Evolutionary conservation across 192 early-diverging fungal genomes (phyloP).

Genomic region (Coemansia sp.): DNA sequence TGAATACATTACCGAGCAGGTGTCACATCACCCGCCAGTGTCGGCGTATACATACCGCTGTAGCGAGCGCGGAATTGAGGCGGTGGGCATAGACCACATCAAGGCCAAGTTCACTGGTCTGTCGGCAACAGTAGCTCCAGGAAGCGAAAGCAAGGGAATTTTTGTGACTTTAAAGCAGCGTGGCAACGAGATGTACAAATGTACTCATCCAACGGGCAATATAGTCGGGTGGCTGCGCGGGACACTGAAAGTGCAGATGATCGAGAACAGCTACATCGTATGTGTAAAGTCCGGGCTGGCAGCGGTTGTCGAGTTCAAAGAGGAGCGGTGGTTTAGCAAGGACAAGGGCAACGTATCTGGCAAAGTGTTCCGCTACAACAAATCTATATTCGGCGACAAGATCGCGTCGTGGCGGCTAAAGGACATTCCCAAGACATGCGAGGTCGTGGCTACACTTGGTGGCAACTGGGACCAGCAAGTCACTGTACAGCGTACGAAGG

Average conservation of each 20-base stretch:
- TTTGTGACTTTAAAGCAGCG: slow-evolving; percentile 61
- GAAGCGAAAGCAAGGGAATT: slow-evolving; percentile 64
- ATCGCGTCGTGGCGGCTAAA: slow-evolving; percentile 54
- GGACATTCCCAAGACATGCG: slow-evolving; percentile 57
- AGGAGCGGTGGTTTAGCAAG: slow-evolving; percentile 71
- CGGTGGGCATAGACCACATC: slow-evolving; percentile 70
- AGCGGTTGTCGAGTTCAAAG: slow-evolving; percentile 68
- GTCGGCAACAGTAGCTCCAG: slow-evolving; percentile 67
- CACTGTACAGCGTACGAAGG: slow-evolving; percentile 27
- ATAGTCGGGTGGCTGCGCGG: slow-evolving; percentile 70
- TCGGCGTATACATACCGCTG: slow-evolving; percentile 66
- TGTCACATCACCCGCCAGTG: slow-evolving; percentile 62
- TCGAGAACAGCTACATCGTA: slow-evolving; percentile 61
- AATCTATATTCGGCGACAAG: slow-evolving; percentile 25
- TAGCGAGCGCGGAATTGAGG: slow-evolving; percentile 62
- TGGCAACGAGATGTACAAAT: slow-evolving; percentile 65
- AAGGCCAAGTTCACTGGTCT: slow-evolving; percentile 72
- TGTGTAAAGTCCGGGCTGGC: slow-evolving; percentile 66
- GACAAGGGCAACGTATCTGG: slow-evolving; percentile 67
- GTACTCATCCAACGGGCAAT: slow-evolving; percentile 66
- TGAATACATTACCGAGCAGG: slow-evolving; percentile 64
- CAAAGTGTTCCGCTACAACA: slow-evolving; percentile 66
- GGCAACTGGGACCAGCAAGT: slow-evolving; percentile 70
- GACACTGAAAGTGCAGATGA: slow-evolving; percentile 61
- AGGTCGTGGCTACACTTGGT: slow-evolving; percentile 59